Evolutionary conservation across 305 asterid genomes (phyloP).

Genomic region (Solanum hybrid): DNA sequence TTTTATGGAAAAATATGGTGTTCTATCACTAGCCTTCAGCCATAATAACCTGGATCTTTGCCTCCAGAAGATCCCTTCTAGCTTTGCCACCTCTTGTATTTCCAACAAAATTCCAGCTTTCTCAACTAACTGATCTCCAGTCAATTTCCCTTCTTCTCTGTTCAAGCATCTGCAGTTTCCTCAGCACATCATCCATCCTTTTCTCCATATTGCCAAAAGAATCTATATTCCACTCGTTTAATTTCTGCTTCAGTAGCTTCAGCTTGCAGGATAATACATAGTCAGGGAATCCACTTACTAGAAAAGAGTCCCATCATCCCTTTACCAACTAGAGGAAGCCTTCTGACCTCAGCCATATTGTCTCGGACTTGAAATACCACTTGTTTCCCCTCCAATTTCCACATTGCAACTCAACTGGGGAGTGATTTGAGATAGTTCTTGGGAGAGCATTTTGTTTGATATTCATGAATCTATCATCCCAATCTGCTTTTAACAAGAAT

Average conservation of each 20-base stretch:
- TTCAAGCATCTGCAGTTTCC: not conserved
- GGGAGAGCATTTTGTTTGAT: not conserved
- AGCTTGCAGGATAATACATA: not conserved
- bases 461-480: not conserved
- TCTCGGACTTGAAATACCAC: not conserved
- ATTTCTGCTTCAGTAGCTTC: not conserved
- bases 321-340: not conserved
- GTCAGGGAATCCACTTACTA: not conserved
- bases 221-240: not conserved
- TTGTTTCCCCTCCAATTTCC: not conserved
- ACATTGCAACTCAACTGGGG: not conserved
- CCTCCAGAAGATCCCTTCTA: not conserved
- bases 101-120: not conserved
- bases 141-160: not conserved
- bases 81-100: not conserved
- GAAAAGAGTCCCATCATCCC: not conserved
- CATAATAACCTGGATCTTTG: not conserved
- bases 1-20: not conserved
- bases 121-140: not conserved
- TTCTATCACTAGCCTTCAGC: not conserved
- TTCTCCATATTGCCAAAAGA: not conserved
- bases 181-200: not conserved
- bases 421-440: not conserved
- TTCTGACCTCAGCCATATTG: not conserved
- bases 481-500: not conserved